Evolutionary conservation across 352 stramenopile genomes (phyloP).

Genomic region (Pythium dissimile): DNA sequence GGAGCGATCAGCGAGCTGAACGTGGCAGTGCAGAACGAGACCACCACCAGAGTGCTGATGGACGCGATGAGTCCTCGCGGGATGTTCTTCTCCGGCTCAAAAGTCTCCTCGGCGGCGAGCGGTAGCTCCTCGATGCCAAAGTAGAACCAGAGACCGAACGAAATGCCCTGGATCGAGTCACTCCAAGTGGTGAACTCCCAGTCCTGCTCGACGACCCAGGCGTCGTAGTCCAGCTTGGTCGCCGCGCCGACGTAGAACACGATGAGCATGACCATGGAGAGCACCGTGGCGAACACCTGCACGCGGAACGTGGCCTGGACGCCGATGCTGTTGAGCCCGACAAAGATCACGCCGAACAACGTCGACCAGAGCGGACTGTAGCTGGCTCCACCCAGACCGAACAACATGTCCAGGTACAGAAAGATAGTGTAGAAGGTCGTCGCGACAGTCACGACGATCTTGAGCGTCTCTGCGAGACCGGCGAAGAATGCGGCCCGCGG

Average conservation of each 20-base stretch:
- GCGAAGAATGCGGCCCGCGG: conserved; percentile 42
- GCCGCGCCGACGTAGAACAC: conserved; percentile 52
- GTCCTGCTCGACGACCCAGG: conserved; percentile 39
- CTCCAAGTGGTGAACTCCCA: conserved; percentile 36
- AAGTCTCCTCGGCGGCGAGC: conserved; percentile 56
- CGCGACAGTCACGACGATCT: conserved; percentile 38
- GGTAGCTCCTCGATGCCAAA: conserved; percentile 63
- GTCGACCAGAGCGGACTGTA: conserved; percentile 45
- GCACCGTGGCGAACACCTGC: conserved; percentile 37
- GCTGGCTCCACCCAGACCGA: conserved; percentile 22
- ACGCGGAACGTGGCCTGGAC: conserved; percentile 48
- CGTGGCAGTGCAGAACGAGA: conserved; percentile 43
- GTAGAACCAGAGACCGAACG: conserved; percentile 61
- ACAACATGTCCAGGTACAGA: conserved; percentile 42
- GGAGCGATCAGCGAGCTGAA: conserved; percentile 46
- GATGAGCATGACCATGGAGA: conserved; percentile 38
- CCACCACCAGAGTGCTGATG: conserved; percentile 36
- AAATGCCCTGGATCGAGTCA: conserved; percentile 37
- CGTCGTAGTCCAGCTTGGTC: conserved; percentile 36
- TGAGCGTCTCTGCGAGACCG: conserved; percentile 47
- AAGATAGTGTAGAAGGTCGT: conserved; percentile 38
- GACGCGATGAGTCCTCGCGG: conserved; percentile 41
- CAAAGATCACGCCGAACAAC: conserved; percentile 43
- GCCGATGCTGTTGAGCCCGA: conserved; percentile 45
- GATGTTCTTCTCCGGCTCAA: conserved; percentile 61